A percentile compares a stretch with the other conserved stretches of the same genome.
These are phyloP conservation scores for Alternaria longipes DNA, from an alignment of 2,329 filamentous ascomycete species.

Conservation along the genomic window DNA sequence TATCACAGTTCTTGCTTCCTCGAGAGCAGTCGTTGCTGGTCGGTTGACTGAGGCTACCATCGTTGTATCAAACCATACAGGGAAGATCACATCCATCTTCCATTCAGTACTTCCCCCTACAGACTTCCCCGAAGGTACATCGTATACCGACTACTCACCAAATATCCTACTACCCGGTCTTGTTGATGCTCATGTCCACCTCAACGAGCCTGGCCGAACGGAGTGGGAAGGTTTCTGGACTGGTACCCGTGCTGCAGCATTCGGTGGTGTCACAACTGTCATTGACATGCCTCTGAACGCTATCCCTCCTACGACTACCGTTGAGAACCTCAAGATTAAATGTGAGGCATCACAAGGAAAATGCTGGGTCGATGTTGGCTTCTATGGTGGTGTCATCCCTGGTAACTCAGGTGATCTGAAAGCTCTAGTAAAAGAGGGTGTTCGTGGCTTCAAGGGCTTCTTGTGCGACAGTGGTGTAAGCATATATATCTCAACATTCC, in stretches of 20 bases:
- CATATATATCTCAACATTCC: conserved; percentile 24
- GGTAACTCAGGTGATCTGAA: conserved; percentile 84
- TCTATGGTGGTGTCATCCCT: conserved; percentile 94
- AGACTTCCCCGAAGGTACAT: conserved; percentile 75
- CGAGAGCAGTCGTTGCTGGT: conserved; percentile 80
- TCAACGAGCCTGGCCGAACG: conserved; percentile 95
- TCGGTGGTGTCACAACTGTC: conserved; percentile 95
- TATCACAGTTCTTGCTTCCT: conserved; percentile 83
- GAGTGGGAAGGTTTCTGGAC: conserved; percentile 99
- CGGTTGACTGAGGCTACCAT: conserved; percentile 84
- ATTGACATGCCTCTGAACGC: conserved; percentile 98
- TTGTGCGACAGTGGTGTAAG: conserved; percentile 94
- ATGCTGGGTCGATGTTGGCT: conserved; percentile 99
- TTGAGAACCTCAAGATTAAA: conserved; percentile 84
- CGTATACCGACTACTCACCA: conserved; percentile 86
- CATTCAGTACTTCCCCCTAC: conserved; percentile 77
- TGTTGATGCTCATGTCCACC: conserved; percentile 95
- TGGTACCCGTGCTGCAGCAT: conserved; percentile 90
- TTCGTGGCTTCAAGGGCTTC: conserved; percentile 97
- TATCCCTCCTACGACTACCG: conserved; percentile 93
- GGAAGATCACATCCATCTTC: conserved; percentile 83
- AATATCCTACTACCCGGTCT: conserved; percentile 87
- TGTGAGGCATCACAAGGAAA: conserved; percentile 82
- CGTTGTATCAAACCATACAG: conserved; percentile 76
- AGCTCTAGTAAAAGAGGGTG: conserved; percentile 82